Evolutionary conservation across 306 rosid genomes (phyloP).

Genomic region (Gillenia trifoliata): DNA sequence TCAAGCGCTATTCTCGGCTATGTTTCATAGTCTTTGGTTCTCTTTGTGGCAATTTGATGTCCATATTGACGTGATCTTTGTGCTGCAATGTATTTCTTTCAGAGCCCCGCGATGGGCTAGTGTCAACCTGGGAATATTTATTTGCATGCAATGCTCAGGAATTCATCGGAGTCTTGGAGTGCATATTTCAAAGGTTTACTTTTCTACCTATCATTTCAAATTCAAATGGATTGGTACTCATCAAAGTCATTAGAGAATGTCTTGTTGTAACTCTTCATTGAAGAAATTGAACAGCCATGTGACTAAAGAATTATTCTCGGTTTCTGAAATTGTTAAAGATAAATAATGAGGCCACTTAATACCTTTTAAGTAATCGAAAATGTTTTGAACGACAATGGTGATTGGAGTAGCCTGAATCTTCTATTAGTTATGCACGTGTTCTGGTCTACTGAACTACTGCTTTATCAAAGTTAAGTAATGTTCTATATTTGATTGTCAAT

Average conservation of each 20-base stretch:
- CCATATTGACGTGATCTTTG: background rate
- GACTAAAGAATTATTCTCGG: background rate
- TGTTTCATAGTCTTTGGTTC: background rate
- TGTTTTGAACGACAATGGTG: background rate
- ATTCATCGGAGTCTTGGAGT: slow-evolving; percentile 96
- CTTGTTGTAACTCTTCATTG: background rate
- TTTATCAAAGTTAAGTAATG: background rate
- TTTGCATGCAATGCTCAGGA: slow-evolving; percentile 97
- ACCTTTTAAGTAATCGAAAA: background rate
- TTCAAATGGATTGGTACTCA: background rate
- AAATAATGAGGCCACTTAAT: background rate
- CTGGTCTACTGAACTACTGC: background rate
- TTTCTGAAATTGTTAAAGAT: background rate
- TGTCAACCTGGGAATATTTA: slow-evolving; percentile 86
- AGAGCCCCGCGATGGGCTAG: slow-evolving; percentile 99
- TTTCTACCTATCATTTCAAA: background rate
- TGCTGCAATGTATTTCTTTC: slow-evolving; percentile 12
- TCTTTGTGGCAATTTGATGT: background rate
- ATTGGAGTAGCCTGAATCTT: background rate
- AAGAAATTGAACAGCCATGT: background rate
- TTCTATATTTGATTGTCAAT: slow-evolving; percentile 2
- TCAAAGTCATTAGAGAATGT: background rate
- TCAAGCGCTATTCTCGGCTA: background rate
- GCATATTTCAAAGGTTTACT: slow-evolving; percentile 80
- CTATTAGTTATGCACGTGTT: background rate